Base-by-base conservation (phyloP, 371 early-diverging fungal genomes). In the Mucor indicus region DNA sequence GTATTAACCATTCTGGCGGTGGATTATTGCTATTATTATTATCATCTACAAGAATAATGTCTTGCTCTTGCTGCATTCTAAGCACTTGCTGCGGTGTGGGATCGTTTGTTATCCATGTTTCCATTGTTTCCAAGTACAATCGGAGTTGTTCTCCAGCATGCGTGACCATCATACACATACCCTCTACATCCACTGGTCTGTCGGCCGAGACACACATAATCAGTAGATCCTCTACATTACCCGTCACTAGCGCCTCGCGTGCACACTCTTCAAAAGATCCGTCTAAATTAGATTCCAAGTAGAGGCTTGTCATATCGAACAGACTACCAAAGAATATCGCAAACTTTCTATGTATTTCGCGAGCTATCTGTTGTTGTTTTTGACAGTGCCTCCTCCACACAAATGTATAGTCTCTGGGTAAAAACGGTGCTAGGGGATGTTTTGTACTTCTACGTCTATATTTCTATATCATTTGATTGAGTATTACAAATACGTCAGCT, bases 181-280 rank as follows among this genome's bases (percentile, higher is more conserved):
- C 61, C 4, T 66, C 67, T 7, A 67, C 60, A 39, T 77, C 77
- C 12, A 72, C 54, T 6, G 64, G 64, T 24, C 60, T 42, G 13
- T 55, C 60, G 3, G 77, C 73, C 24, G 73, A 69, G 11, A 53
- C 52, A 44, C 67, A 68, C 46, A 77, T 50, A 2, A 64, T 51
- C 22, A 72, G 35, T 5, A 77, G 37, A 57, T 60, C 55, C 24
- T 77, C 67, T 11, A 48, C 71, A 36, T 72, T 67, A 1, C 73
- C 77, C 4, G 61, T 43, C 31, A 77, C 73, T 6, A 72, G 35
- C 0, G 69, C 73, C 41, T 77, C 77, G 13, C 77, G 43, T 1
- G 54, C 53, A 35, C 73, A 72, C 32, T 76, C 77, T n/a, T 76
- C 77, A 57, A 70, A 68, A 0, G 73, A 59, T 0, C 77, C 73